Conservation (phyloP, 129 eudicot genomes). For the Smallanthus sonchifolius region DNA sequence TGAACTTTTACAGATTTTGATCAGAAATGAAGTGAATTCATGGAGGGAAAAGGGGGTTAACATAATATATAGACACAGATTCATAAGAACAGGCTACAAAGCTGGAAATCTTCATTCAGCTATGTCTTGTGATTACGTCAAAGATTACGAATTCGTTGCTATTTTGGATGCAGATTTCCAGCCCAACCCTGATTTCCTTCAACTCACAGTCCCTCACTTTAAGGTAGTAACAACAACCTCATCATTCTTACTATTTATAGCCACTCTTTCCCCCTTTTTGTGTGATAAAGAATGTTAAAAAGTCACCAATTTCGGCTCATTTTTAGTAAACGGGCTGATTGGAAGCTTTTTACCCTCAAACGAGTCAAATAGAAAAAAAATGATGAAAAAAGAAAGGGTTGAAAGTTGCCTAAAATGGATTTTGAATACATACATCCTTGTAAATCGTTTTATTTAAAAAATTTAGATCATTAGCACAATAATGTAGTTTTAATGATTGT, state of each 20-base stretch:
- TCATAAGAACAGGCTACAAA: constrained; percentile 79
- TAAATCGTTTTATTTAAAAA: not conserved
- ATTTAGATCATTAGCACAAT: not conserved
- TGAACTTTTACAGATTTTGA: constrained; percentile 55
- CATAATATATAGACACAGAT: constrained; percentile 72
- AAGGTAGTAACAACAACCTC: constrained; percentile 54
- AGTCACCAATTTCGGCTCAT: not conserved
- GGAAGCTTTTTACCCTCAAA: not conserved
- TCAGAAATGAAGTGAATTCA: constrained; percentile 49
- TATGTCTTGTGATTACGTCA: constrained; percentile 91
- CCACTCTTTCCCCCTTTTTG: constrained; percentile 4
- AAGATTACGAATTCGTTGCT: constrained; percentile 79
- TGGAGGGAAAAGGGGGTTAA: constrained; percentile 80
- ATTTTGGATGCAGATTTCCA: constrained; percentile 90
- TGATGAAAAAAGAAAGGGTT: not conserved
- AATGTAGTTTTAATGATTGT: not conserved
- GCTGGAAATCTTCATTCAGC: constrained; percentile 93
- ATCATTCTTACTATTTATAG: constrained; percentile 10
- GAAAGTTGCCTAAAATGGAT: not conserved
- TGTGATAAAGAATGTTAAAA: constrained; percentile 16
- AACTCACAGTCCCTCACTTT: constrained; percentile 69
- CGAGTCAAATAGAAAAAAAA: not conserved
- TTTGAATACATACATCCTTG: not conserved
- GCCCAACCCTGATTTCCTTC: constrained; percentile 78
- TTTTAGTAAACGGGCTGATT: not conserved